Base-by-base conservation (phyloP, 805 yeast genomes). In the Maudiozyma turicensis region DNA sequence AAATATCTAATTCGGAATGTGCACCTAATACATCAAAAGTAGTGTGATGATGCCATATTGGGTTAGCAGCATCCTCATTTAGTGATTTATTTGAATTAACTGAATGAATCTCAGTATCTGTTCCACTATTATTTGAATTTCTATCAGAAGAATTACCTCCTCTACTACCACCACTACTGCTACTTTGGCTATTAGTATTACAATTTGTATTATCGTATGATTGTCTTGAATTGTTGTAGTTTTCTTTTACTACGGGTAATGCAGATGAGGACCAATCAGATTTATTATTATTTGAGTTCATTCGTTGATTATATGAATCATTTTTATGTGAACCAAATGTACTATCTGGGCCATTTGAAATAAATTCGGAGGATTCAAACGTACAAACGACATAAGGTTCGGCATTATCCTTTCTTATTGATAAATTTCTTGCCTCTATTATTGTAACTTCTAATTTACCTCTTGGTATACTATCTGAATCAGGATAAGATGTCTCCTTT, bases 21-120 rank as follows among this genome's bases (percentile, higher is more conserved):
- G 84, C 81, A 14, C 91, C 95, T 40, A 88, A 79, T 43, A 93
- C 96, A 65, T 91, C 99, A 63, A 93, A 91, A 10, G 81, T 80
- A 11, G 97, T 91, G 63, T 88, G 88, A 66, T 90, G 96, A 61
- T 86, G 85, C 96, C 97, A 91, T 33, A 77, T 72, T 13, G 96
- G 96, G 62, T 84, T 84, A 13, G 57, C 43, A 33, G 54, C 52
- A 43, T 51, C 52, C 30, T 41, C 33, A 15, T 30, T 47, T n/a
- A 35, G 10, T 8, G 28, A 46, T 34, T n/a, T 44, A 32, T 50
- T 45, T 28, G 50, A 55, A 45, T 45, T 46, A 40, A 34, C 43
- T 40, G 48, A 49, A 15, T 50, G 47, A 42, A 48, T 45, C 11
- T 46, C 43, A 26, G 47, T 45, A 33, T 50, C 44, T 29, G 47